Evolutionary conservation across 768 basidiomycete species (phyloP).

Genomic region (Boletus huronensis): DNA sequence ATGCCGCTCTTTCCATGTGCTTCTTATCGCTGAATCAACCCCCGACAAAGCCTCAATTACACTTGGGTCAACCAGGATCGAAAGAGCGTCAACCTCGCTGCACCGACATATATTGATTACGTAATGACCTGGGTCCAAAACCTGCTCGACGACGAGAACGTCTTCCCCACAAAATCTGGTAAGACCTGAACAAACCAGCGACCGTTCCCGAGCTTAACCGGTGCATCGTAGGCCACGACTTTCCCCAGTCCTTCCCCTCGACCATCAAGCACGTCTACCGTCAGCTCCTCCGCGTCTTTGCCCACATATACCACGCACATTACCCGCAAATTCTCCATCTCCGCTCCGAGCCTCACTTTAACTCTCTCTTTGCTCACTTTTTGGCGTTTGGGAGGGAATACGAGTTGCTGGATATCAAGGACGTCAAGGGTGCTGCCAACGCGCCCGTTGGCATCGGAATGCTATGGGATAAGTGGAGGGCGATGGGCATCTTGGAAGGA

Average conservation of each 20-base stretch:
- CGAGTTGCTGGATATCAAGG: constrained; percentile 84
- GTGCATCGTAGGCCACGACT: constrained; percentile 64
- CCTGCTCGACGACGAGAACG: constrained; percentile 87
- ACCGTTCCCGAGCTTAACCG: background rate
- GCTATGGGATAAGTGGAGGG: constrained; percentile 88
- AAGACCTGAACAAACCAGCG: constrained; percentile 20
- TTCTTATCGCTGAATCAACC: background rate
- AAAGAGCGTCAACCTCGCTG: constrained; percentile 81
- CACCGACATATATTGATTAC: constrained; percentile 96
- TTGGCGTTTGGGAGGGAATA: constrained; percentile 94
- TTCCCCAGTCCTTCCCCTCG: constrained; percentile 83
- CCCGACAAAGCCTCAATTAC: constrained; percentile 70
- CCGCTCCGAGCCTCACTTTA: constrained; percentile 92
- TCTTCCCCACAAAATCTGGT: constrained; percentile 97
- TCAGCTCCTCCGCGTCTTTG: constrained; percentile 94
- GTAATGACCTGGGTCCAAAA: constrained; percentile 98
- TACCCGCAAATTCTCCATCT: constrained; percentile 89
- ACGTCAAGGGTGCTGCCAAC: constrained; percentile 69
- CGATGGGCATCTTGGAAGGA: constrained; percentile 69
- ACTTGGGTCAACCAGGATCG: constrained; percentile 92
- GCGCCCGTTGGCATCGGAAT: constrained; percentile 68
- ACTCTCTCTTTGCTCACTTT: constrained; percentile 97
- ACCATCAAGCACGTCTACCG: constrained; percentile 94
- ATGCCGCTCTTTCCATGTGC: too few species aligned
- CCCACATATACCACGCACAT: constrained; percentile 95